phyloP scores from a whole-genome alignment of 2,329 filamentous ascomycete species.

The Colletotrichum euphorbiae region DNA sequence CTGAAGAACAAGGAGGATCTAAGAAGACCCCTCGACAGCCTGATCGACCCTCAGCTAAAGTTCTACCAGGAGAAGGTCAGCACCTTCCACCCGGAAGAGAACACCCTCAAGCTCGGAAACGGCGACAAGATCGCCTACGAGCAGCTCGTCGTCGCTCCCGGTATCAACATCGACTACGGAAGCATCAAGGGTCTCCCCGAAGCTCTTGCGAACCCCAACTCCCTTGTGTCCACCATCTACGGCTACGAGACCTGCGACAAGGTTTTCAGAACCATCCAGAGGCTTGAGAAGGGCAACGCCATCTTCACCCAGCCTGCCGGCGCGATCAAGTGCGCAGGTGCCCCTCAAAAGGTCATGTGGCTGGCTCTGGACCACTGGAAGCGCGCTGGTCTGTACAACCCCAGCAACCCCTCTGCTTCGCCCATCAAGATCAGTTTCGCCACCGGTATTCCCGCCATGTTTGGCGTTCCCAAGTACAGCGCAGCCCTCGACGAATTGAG shows the following conservation, averaged over 20 bases:
- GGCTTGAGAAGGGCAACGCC: slow-evolving; percentile 61
- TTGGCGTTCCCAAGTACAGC: slow-evolving; percentile 70
- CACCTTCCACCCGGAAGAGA: slow-evolving; percentile 66
- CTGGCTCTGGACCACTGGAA: slow-evolving; percentile 71
- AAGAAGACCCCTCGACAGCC: slow-evolving; percentile 58
- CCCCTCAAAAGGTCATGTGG: slow-evolving; percentile 73
- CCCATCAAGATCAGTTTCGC: slow-evolving; percentile 66
- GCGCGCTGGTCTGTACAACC: slow-evolving; percentile 61
- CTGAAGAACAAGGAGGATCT: slow-evolving; percentile 72
- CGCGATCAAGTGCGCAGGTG: slow-evolving; percentile 70
- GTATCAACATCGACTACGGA: slow-evolving; percentile 63
- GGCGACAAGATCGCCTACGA: slow-evolving; percentile 71
- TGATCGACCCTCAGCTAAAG: slow-evolving; percentile 71
- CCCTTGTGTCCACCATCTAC: slow-evolving; percentile 68
- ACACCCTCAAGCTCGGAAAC: slow-evolving; percentile 64
- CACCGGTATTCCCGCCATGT: slow-evolving; percentile 67
- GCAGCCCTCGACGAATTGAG: slow-evolving; percentile 65
- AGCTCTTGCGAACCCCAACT: slow-evolving; percentile 60
- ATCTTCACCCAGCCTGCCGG: slow-evolving; percentile 71
- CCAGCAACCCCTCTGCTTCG: slow-evolving; percentile 52
- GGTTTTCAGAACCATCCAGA: slow-evolving; percentile 60
- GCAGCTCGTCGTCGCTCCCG: slow-evolving; percentile 72
- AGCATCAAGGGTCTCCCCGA: slow-evolving; percentile 67
- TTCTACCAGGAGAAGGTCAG: slow-evolving; percentile 67
- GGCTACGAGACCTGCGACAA: slow-evolving; percentile 67